phyloP scores from a whole-genome alignment of 1,139 yeast species.

The Hyphopichia wangnamkhiaoensis region DNA sequence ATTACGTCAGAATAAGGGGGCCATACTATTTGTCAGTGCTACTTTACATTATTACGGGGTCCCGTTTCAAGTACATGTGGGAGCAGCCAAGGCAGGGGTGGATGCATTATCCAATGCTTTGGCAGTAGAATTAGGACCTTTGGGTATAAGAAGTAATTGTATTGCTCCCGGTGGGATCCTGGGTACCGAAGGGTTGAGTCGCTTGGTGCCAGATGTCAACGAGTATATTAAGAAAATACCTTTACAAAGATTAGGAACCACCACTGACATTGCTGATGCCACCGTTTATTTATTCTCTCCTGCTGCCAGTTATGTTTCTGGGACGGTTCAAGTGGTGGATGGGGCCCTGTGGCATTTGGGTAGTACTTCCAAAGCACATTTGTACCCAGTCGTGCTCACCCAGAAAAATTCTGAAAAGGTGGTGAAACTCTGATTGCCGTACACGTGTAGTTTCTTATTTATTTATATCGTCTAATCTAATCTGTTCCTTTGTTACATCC shows the following conservation, averaged over 20 bases:
- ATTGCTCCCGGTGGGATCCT: slow-evolving; percentile 88
- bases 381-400: slow-evolving; percentile 36
- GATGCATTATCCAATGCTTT: slow-evolving; percentile 81
- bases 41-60: slow-evolving; percentile 86
- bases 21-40: slow-evolving; percentile 78
- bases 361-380: slow-evolving; percentile 21
- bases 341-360: slow-evolving; percentile 87
- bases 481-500: too few relatives aligned
- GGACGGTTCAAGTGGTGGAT: slow-evolving; percentile 77
- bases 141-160: slow-evolving; percentile 78
- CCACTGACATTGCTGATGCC: slow-evolving; percentile 80
- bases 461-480: too few relatives aligned
- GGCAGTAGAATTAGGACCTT: slow-evolving; percentile 87
- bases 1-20: slow-evolving; percentile 65
- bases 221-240: slow-evolving; percentile 54
- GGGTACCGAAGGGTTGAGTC: slow-evolving; percentile 75
- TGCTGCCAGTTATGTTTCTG: slow-evolving; percentile 74
- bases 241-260: slow-evolving; percentile 68
- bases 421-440: slow-evolving; percentile 13
- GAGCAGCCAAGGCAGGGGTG: slow-evolving; percentile 93
- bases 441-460: too few relatives aligned
- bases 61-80: slow-evolving; percentile 83
- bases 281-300: slow-evolving; percentile 79
- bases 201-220: slow-evolving; percentile 42
- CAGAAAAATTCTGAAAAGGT: slow-evolving; percentile 13